Evolutionary conservation across 1,284 basidiomycete species (phyloP).

Genomic region (Amylostereum areolatum): DNA sequence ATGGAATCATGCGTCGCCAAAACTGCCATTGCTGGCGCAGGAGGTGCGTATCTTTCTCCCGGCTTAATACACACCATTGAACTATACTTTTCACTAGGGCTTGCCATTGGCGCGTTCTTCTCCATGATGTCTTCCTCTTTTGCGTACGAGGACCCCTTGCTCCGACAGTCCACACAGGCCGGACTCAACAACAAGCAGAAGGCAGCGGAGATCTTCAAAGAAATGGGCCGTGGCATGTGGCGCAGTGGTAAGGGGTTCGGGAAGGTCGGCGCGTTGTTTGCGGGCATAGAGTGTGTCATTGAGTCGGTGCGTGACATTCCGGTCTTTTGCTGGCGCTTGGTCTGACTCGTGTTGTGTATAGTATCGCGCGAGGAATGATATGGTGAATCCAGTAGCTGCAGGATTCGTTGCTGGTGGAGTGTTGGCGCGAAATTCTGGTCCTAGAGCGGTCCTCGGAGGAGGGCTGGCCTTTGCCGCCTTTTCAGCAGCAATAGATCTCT

Average conservation of each 20-base stretch:
- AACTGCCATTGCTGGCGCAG: conserved; percentile 71
- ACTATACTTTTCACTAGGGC: conserved; percentile 43
- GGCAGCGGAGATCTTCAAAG: conserved; percentile 83
- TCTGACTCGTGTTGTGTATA: conserved; percentile 25
- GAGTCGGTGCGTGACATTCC: conserved; percentile 74
- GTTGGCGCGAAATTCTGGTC: conserved; percentile 80
- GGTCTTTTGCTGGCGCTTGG: conserved; percentile 1
- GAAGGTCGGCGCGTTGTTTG: conserved; percentile 91
- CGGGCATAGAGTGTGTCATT: conserved; percentile 92
- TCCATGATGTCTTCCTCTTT: conserved; percentile 95
- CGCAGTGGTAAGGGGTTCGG: conserved; percentile 88
- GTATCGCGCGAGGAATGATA: conserved; percentile 96
- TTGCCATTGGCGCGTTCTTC: conserved; percentile 93
- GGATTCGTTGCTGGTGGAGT: conserved; percentile 77
- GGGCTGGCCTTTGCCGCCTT: conserved; percentile 89
- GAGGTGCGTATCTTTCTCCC: conserved; percentile 51
- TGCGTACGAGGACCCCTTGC: conserved; percentile 90
- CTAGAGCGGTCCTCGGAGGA: conserved; percentile 76
- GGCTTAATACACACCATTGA: not conserved
- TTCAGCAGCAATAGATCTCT: conserved; percentile 83
- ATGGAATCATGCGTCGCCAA: conserved; percentile 87
- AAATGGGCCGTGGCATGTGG: conserved; percentile 95
- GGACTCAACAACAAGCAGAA: conserved; percentile 67
- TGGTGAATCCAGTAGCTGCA: conserved; percentile 73
- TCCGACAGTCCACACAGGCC: conserved; percentile 60